These are phyloP conservation scores for Podaxis sp. DNA, from an alignment of 768 basidiomycete species.

Conservation along the genomic window DNA sequence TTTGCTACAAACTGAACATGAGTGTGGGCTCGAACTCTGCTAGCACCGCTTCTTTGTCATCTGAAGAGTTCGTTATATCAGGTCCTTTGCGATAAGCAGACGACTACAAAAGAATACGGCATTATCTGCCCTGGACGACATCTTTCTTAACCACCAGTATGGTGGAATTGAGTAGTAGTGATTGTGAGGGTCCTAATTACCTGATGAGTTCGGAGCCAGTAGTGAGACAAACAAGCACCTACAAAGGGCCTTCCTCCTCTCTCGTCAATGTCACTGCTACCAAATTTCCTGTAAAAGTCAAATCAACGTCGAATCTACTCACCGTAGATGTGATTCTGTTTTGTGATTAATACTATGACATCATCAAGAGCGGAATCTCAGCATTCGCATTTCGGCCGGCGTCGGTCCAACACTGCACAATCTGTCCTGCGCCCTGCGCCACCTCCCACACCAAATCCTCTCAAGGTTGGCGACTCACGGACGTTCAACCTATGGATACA, in stretches of 20 bases:
- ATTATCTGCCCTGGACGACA: no score
- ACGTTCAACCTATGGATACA: slow-evolving; percentile 74
- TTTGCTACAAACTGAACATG: no score
- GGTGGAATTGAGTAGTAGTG: no score
- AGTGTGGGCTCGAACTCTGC: no score
- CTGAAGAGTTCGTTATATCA: no score
- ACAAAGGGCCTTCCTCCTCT: not conserved
- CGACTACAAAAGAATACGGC: no score
- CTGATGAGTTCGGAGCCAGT: not conserved
- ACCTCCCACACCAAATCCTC: slow-evolving; percentile 40
- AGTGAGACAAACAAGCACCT: not conserved
- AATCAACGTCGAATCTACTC: not conserved
- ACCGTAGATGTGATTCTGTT: not conserved
- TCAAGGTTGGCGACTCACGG: slow-evolving; percentile 63
- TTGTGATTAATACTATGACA: slow-evolving; percentile 38
- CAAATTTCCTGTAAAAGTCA: not conserved
- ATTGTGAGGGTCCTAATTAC: not conserved
- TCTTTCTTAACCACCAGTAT: no score
- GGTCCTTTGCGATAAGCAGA: no score
- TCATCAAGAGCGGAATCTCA: slow-evolving; percentile 66
- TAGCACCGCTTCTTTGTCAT: no score
- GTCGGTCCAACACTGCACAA: slow-evolving; percentile 74
- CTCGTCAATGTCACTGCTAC: not conserved
- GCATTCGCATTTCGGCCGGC: slow-evolving; percentile 50
- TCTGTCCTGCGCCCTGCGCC: slow-evolving; percentile 54